Evolutionary conservation across 352 stramenopile species (phyloP).

Genomic region (Globisporangium iwayamae): DNA sequence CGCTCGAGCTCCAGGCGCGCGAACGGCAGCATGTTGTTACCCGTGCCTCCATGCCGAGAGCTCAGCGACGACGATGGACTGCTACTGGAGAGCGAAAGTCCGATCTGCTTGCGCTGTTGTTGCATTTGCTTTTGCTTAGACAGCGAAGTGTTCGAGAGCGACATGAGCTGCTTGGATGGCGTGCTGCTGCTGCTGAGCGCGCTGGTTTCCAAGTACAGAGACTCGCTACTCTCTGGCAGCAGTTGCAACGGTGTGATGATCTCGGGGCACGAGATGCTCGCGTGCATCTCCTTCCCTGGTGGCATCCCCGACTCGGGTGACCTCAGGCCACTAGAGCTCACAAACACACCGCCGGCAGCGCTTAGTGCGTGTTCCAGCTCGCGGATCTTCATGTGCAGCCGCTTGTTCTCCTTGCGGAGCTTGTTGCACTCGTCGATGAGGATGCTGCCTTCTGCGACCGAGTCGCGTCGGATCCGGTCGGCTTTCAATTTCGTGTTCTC

Average conservation of each 20-base stretch:
- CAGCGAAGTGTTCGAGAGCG: slow-evolving; percentile 24
- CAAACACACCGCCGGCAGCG: slow-evolving; percentile 7
- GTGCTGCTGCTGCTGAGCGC: slow-evolving; percentile 7
- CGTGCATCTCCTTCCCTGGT: slow-evolving; percentile 14
- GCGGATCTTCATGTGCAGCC: slow-evolving; percentile 54
- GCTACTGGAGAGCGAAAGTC: background rate
- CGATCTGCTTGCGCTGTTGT: slow-evolving; percentile 17
- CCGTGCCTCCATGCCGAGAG: slow-evolving; percentile 5
- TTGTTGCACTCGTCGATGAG: slow-evolving; percentile 82
- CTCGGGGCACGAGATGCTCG: slow-evolving; percentile 37
- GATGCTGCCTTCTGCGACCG: slow-evolving; percentile 72
- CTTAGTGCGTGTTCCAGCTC: slow-evolving; percentile 49
- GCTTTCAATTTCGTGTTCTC: slow-evolving; percentile 69
- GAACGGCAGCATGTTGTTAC: slow-evolving; percentile 44
- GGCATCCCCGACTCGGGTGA: slow-evolving; percentile 3
- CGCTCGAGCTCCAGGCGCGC: slow-evolving; percentile 38
- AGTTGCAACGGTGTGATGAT: slow-evolving; percentile 20
- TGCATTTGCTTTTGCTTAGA: slow-evolving; percentile 35
- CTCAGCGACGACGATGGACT: slow-evolving; percentile 5
- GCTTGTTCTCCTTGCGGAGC: slow-evolving; percentile 72
- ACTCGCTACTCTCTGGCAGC: slow-evolving; percentile 17
- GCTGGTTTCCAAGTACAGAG: slow-evolving; percentile 17
- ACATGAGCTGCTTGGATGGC: slow-evolving; percentile 19
- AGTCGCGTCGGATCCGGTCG: slow-evolving; percentile 63
- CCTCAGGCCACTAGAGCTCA: slow-evolving; percentile 10